Percentiles rank a stretch among this genome's conserved stretches.
Conservation (phyloP, 2,329 filamentous ascomycete species). For the Alternaria metachromatica region DNA sequence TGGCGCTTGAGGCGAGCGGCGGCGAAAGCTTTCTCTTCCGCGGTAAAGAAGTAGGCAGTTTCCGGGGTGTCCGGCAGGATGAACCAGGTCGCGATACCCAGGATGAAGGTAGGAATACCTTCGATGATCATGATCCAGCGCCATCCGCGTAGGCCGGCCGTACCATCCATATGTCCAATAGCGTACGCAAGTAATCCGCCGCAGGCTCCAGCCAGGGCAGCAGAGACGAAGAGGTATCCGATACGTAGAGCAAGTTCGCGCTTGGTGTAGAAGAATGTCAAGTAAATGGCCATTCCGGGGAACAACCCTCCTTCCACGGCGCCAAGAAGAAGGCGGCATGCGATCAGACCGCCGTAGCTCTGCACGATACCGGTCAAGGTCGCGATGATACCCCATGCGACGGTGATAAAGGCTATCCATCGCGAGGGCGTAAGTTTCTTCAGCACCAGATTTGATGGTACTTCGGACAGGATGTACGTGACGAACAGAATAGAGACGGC, state of each 20-base stretch:
- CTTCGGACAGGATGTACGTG: slow-evolving; percentile 54
- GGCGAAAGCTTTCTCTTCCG: slow-evolving; percentile 67
- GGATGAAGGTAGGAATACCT: slow-evolving; percentile 62
- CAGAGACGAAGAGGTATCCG: slow-evolving; percentile 74
- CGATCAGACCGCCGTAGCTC: slow-evolving; percentile 70
- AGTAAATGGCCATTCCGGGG: slow-evolving; percentile 71
- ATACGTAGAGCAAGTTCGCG: slow-evolving; percentile 74
- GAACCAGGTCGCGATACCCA: slow-evolving; percentile 64
- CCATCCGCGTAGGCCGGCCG: slow-evolving; percentile 71
- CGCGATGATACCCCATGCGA: slow-evolving; percentile 65
- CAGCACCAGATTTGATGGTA: slow-evolving; percentile 56
- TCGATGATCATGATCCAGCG: slow-evolving; percentile 72
- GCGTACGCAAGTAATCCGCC: slow-evolving; percentile 77
- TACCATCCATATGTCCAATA: slow-evolving; percentile 75
- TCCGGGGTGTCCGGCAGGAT: slow-evolving; percentile 71
- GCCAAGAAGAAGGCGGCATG: slow-evolving; percentile 72
- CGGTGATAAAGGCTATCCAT: slow-evolving; percentile 67
- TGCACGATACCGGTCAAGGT: slow-evolving; percentile 72
- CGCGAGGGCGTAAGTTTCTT: slow-evolving; percentile 55
- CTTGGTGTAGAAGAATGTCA: slow-evolving; percentile 80
- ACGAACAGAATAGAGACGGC: slow-evolving; percentile 55
- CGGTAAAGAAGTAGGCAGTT: slow-evolving; percentile 66
- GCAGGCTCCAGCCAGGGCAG: slow-evolving; percentile 73
- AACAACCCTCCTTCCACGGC: slow-evolving; percentile 74
- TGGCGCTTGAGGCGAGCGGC: slow-evolving; percentile 58